Evolutionary conservation across 139 green algal species (phyloP), one percentile per base, ranked within the genome.

Genomic region (Eudorina sp.): DNA sequence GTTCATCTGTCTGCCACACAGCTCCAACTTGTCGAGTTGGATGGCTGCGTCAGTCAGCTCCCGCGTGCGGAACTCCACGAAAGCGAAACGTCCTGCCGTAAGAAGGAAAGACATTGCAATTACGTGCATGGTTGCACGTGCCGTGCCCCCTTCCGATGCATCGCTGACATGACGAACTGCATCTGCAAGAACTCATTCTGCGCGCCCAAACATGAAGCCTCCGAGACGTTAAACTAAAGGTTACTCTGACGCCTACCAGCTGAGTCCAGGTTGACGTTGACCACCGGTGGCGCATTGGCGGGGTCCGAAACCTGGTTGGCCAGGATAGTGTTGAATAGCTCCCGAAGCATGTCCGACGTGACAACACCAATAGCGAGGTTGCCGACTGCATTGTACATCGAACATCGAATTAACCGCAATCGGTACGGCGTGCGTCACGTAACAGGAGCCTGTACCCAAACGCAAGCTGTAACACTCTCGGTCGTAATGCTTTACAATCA

Each of bases 311-410:
- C 91, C 81, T 96, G 88, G 34, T 90, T 89, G 36, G 89, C 92
- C 53, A 97, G 85, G n/a, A 94, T 94, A 8, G 93, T 93, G 89
- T 98, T 98, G 90, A 98, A 99, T 73, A 99, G 90, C 92, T 99
- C 96, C 27, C 84, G 73, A 78, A 98, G 89, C 92, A 98, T 95
- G 34, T 95, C 89, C 3, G 90, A 83, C 0, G 80, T 96, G 19
- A 97, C 93, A 7, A 94, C 82, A 14, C 96, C 96, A 34, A 98
- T 96, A 23, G 94, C 94, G 53, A 98, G 90, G 93, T 98, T 98
- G 83, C 96, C 96, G 13, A 92, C 80, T 86, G 80, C 13, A 53
- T 29, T 9, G 58, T n/a, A n/a, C n/a, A n/a, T n/a, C n/a, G n/a
- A n/a, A n/a, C n/a, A n/a, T n/a, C n/a, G n/a, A n/a, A n/a, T n/a